Evolutionary conservation across 768 basidiomycete species (phyloP), one percentile per base, ranked within the genome.

Genomic region (Lactarius pseudohatsudake): DNA sequence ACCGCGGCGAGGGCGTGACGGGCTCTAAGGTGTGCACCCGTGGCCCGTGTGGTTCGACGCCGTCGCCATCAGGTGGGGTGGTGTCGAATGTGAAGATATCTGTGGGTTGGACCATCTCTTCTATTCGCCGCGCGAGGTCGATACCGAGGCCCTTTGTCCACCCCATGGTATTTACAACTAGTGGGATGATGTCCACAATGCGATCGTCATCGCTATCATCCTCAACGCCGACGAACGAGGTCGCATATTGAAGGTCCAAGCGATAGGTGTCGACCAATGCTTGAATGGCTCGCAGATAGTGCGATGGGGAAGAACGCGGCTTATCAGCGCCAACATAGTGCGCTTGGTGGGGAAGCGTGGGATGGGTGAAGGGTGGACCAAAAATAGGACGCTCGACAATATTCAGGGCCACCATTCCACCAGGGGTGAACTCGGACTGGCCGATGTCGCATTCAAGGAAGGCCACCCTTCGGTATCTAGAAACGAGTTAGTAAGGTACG

Each of bases 111-210:
- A 86, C 77, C 40, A 87, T 77, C 11, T 83, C 83, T 70, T 95
- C 88, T 57, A 99, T 88, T 68, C 84, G 84, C 16, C 74, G 74
- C 2, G 86, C 84, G 13, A 98, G 77, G 71, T 96, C 92, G 18
- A 86, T 88, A 3, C 96, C 96, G 3, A 97, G 85, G 8, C 96
- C 96, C 75, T 96, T 98, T 6, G 85, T 85, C 96, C 96, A 99
- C 2, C 96, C 96, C 87, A 96, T 96, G 0, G 92, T 98, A 74
- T 98, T 99, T 61, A 98, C 84, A 18, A 98, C 85, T 20, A 98
- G 84, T 0, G 96, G 96, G 5, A 95, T 85, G 32, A 77, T 67
- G 58, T 89, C 86, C 7, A 74, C 71, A 28, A 89, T 81, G 50
- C 84, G 80, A 36, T 69, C 68, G 55, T 81, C 78, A 0, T 58